Evolutionary conservation across 495 filamentous ascomycete genomes (phyloP).

Genomic region (Hypoxylon subgilvum): DNA sequence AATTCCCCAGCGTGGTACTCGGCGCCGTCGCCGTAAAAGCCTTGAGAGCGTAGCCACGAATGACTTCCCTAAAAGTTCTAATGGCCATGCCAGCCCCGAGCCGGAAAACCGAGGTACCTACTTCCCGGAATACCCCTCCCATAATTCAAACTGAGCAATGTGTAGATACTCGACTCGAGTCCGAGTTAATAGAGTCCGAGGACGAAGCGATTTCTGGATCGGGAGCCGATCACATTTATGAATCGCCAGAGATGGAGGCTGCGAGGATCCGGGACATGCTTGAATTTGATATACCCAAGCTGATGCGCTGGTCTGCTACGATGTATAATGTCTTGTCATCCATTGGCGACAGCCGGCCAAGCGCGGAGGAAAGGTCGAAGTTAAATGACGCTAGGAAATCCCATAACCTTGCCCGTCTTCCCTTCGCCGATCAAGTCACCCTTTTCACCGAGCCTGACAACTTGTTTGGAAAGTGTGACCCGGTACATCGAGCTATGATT

Average conservation of each 20-base stretch:
- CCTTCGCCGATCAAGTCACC: slow-evolving; percentile 10
- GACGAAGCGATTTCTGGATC: neutral
- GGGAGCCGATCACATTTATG: slow-evolving; percentile 3
- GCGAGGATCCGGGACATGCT: slow-evolving; percentile 37
- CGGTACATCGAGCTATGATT: slow-evolving; percentile 8
- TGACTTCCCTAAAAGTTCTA: slow-evolving; percentile 19
- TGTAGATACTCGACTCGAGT: slow-evolving; percentile 10
- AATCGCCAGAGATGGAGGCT: slow-evolving; percentile 18
- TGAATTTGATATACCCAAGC: slow-evolving; percentile 41
- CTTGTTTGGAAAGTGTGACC: slow-evolving; percentile 17
- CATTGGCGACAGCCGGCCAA: slow-evolving; percentile 9
- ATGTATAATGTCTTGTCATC: slow-evolving; percentile 22
- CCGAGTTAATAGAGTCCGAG: neutral
- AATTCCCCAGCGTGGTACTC: slow-evolving; percentile 25
- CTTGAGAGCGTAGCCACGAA: slow-evolving; percentile 30
- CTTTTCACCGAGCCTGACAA: slow-evolving; percentile 27
- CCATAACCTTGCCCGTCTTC: slow-evolving; percentile 25
- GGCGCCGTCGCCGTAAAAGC: slow-evolving; percentile 24
- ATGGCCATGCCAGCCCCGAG: slow-evolving; percentile 9
- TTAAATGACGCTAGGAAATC: slow-evolving; percentile 16
- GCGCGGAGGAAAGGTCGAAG: slow-evolving; percentile 7
- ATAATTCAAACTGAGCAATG: slow-evolving; percentile 1
- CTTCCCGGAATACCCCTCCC: neutral
- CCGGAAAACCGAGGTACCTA: slow-evolving; percentile 24
- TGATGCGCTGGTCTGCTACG: slow-evolving; percentile 34